phyloP scores from a whole-genome alignment of 2,329 filamentous ascomycete species.

The Paecilomyces variotii region DNA sequence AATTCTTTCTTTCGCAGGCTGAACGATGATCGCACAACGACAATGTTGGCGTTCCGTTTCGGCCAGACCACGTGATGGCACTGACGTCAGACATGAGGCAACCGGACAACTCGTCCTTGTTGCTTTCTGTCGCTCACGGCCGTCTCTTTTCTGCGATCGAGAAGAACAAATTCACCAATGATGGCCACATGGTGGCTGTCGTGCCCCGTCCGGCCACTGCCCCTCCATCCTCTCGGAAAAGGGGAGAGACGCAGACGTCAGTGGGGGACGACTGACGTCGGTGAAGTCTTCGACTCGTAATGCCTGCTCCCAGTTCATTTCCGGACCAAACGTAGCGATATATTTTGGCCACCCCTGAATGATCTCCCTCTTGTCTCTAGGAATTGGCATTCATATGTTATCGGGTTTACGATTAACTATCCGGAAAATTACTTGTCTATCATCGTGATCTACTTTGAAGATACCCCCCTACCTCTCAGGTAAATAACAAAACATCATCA shows the following conservation, averaged over 20 bases:
- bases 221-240: not conserved
- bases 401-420: not conserved
- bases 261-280: not conserved
- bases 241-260: not conserved
- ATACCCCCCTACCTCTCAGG: not conserved
- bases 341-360: not conserved
- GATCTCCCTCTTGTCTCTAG: not conserved
- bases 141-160: not conserved
- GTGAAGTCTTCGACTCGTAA: not conserved
- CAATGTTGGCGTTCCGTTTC: not conserved
- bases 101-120: not conserved
- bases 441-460: not conserved
- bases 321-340: conserved; percentile 8
- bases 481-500: conserved; percentile 20
- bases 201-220: not conserved
- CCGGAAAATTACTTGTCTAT: not conserved
- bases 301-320: not conserved
- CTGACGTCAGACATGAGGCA: not conserved
- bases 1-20: not conserved
- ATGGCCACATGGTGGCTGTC: not conserved
- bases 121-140: not conserved
- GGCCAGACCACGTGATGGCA: not conserved
- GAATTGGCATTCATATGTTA: not conserved
- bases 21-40: not conserved
- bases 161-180: not conserved